phyloP scores from a whole-genome alignment of 1,139 yeast species.

The Scheffersomyces illinoinensis region DNA sequence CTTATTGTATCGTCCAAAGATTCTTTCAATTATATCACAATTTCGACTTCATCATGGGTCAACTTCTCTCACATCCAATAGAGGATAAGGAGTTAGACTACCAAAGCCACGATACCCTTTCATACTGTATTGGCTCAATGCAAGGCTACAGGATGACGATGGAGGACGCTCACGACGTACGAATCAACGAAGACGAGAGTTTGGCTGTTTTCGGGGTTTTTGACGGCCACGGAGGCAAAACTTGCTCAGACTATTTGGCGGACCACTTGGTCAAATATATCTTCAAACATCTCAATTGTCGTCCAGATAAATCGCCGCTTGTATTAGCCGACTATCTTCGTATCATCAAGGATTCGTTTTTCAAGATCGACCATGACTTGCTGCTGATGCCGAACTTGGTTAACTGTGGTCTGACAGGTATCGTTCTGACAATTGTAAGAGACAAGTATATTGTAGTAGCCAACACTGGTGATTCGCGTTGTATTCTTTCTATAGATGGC shows the following conservation, averaged over 20 bases:
- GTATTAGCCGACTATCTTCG: conserved; percentile 18
- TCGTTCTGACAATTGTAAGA: conserved; percentile 53
- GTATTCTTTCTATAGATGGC: conserved; percentile 56
- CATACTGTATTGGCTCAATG: conserved; percentile 73
- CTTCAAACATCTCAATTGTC: conserved; percentile 26
- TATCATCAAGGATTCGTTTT: conserved; percentile 54
- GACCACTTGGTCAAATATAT: conserved; percentile 40
- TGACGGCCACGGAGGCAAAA: conserved; percentile 80
- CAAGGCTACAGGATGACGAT: conserved; percentile 76
- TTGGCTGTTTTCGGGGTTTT: conserved; percentile 70
- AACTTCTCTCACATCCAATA: conserved; percentile 71
- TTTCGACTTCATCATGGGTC: conserved; percentile 54
- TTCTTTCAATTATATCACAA: not conserved
- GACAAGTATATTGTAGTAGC: conserved; percentile 55
- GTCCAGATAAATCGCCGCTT: conserved; percentile 3
- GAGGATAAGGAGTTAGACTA: conserved; percentile 63
- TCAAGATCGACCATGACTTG: conserved; percentile 57
- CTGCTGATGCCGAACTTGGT: conserved; percentile 40
- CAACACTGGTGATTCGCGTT: conserved; percentile 75
- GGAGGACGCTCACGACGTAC: conserved; percentile 72
- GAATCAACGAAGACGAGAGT: conserved; percentile 40
- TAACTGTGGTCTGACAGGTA: conserved; percentile 72
- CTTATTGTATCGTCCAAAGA: not conserved
- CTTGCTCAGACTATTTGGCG: conserved; percentile 57
- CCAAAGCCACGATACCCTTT: conserved; percentile 42